Percentiles rank a stretch among this genome's conserved stretches.
phyloP scores from a whole-genome alignment of 352 stramenopile species.

The Pythium phragmitis region DNA sequence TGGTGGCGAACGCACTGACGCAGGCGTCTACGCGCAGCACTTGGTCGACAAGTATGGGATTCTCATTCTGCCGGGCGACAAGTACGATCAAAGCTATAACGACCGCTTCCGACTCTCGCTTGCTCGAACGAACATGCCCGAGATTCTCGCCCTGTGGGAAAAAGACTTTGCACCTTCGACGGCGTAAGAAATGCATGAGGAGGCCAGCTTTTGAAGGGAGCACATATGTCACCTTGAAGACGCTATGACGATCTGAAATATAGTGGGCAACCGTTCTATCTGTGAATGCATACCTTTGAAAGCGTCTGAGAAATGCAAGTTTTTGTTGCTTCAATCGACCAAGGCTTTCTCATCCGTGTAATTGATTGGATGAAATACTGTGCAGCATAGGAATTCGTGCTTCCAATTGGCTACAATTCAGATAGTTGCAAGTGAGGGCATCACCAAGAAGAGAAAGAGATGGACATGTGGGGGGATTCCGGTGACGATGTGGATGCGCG shows the following conservation, averaged over 20 bases:
- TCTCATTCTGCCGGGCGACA: constrained; percentile 35
- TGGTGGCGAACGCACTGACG: constrained; percentile 1
- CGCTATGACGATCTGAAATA: neutral
- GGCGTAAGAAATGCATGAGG: neutral
- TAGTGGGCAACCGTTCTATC: neutral
- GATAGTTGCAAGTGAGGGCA: neutral
- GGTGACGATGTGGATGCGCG: constrained; percentile 13
- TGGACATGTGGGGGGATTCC: constrained; percentile 7
- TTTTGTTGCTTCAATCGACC: too few species aligned
- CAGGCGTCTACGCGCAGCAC: constrained; percentile 26
- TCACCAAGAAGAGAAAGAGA: neutral
- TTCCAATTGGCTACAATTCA: constrained; percentile 4
- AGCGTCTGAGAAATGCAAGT: too few species aligned
- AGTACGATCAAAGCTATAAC: constrained; percentile 25
- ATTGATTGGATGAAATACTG: constrained; percentile 1
- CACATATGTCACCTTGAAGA: neutral
- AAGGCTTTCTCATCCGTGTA: neutral
- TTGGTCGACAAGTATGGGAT: constrained; percentile 37
- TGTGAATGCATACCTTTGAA: neutral
- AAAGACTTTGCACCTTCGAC: constrained; percentile 12
- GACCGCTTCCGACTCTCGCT: constrained; percentile 38
- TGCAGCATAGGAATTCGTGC: too few species aligned
- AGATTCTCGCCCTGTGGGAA: constrained; percentile 33
- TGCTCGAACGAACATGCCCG: constrained; percentile 32
- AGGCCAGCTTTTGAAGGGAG: neutral